Conservation (phyloP, 257 asterid species). For the Linderniella brevidens region DNA sequence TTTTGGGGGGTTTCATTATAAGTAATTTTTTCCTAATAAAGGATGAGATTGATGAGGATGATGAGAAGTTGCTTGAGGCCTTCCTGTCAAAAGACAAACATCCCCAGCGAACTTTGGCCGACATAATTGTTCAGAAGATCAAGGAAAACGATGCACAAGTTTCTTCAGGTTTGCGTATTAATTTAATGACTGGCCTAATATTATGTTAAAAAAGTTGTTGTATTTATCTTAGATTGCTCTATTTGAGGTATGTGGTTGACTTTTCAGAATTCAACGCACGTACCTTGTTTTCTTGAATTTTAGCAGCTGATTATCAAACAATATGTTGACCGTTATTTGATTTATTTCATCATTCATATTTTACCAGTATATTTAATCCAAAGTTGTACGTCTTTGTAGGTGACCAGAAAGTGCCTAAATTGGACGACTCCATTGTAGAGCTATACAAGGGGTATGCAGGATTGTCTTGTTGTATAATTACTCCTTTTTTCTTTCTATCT, state of each 20-base stretch:
- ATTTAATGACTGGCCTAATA: too few relatives aligned
- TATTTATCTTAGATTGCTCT: too few relatives aligned
- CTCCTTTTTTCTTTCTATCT: background rate
- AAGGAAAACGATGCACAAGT: slow-evolving; percentile 63
- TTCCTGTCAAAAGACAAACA: slow-evolving; percentile 44
- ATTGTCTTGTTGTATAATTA: background rate
- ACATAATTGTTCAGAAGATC: slow-evolving; percentile 50
- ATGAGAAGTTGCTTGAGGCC: slow-evolving; percentile 53
- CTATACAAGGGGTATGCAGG: slow-evolving; percentile 63
- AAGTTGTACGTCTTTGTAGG: slow-evolving; percentile 22
- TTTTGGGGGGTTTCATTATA: too few relatives aligned
- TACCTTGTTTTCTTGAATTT: too few relatives aligned
- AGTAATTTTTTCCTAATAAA: slow-evolving; percentile 11
- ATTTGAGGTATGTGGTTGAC: too few relatives aligned
- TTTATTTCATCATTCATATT: too few relatives aligned
- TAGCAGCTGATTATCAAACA: too few relatives aligned
- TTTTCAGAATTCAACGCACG: too few relatives aligned
- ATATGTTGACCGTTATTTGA: too few relatives aligned
- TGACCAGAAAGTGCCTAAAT: slow-evolving; percentile 41
- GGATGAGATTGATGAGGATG: slow-evolving; percentile 62
- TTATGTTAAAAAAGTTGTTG: too few relatives aligned
- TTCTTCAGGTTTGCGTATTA: slow-evolving; percentile 41
- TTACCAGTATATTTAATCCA: too few relatives aligned
- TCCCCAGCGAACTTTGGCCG: slow-evolving; percentile 75
- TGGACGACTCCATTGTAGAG: slow-evolving; percentile 65